Base-by-base conservation (phyloP, 2,329 filamentous ascomycete genomes). In the Hymenoscyphus infarciens region DNA sequence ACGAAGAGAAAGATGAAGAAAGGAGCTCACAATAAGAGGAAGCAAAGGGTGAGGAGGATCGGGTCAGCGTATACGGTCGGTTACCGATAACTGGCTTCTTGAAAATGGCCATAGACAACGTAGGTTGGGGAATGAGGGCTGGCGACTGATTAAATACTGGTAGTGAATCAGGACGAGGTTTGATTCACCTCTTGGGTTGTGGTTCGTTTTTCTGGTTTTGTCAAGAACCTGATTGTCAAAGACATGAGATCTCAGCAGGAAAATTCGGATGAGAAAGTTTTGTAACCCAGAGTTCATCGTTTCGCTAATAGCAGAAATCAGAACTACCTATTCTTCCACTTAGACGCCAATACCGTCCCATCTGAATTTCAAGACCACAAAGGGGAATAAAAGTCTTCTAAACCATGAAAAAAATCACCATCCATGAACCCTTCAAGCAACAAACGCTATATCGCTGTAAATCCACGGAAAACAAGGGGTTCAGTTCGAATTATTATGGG, bases 281-380 rank as follows among this genome's bases (percentile, higher is more conserved):
- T 16, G 22, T 55, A 55, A 7, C 22, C 52, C 13, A 13, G 35
- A 56, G 8, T 42, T 57, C 56, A 39, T 56, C 56, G 15, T 42
- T 42, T 16, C 56, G 56, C 35, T 57, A 57, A 39, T 39, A 49
- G 42, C 45, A 52, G 45, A 57, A 57, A 25, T 35, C 33, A 56
- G 54, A 56, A 35, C 54, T 56, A 57, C 27, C 56, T 57, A 57
- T 39, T 22, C 33, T 5, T 15, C 56, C 56, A 22, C 11, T 22
- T 22, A 57, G 56, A 42, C 33, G 31, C 56, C 56, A 27, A 57
- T 27, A 42, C 2, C n/a, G 45, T 27, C 54, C 54, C 22, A 27
- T 38, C 35, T 19, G 19, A 52, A 52, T 25, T 49, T 22, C 35
- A 16, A 38, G 35, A 15, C 35, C 13, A 16, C 13, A 38, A 38